Conservation (phyloP, 768 basidiomycete genomes). For the Lepiota brunneoincarnata region DNA sequence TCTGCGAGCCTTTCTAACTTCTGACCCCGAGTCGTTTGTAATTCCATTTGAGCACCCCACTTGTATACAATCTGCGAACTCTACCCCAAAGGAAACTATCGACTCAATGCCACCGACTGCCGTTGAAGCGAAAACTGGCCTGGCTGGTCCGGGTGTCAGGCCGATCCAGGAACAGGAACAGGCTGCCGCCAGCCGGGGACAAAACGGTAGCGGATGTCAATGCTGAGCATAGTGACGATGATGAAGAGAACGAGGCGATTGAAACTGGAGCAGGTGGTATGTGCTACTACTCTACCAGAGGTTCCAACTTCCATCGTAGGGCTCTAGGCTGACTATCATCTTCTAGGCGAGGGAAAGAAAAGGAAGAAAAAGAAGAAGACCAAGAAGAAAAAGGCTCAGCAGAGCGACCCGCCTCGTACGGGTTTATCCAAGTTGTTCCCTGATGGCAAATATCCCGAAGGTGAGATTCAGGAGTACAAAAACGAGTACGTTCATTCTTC, state of each 20-base stretch:
- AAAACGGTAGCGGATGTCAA: conserved; percentile 9
- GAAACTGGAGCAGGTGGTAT: conserved; percentile 18
- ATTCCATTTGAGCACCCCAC: no score
- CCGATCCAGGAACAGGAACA: background rate
- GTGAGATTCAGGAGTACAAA: conserved; percentile 88
- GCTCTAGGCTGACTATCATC: background rate
- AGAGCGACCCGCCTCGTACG: conserved; percentile 90
- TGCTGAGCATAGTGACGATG: conserved; percentile 16
- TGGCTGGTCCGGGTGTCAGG: background rate
- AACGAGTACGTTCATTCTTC: conserved; percentile 66
- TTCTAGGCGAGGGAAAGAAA: conserved; percentile 56
- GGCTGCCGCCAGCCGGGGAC: background rate
- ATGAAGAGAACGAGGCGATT: conserved; percentile 23
- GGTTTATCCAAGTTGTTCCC: conserved; percentile 88
- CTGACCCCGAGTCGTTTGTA: no score
- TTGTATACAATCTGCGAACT: no score
- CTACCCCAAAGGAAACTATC: background rate
- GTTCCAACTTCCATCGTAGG: background rate
- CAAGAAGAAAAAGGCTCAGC: conserved; percentile 78
- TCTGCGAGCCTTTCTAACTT: background rate
- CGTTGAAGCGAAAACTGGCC: background rate
- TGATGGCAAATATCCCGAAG: conserved; percentile 85
- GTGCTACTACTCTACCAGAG: conserved; percentile 1
- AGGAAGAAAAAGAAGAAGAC: conserved; percentile 95
- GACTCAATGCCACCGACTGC: background rate